Conservation (phyloP, 1,284 basidiomycete genomes). For the Cystobasidium slooffiae region DNA sequence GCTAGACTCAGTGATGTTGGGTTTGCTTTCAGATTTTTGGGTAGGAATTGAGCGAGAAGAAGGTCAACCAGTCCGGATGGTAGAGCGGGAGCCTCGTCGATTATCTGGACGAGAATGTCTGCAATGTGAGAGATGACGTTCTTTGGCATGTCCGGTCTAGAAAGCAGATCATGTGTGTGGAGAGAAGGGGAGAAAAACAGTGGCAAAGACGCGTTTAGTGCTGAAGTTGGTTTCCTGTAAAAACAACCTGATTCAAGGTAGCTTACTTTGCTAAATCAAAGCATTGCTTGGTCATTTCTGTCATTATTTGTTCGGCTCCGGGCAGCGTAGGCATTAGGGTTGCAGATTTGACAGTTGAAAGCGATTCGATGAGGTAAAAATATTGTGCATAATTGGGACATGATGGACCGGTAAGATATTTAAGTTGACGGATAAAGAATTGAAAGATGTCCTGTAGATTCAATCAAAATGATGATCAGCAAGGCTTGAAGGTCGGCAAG, state of each 20-base stretch:
- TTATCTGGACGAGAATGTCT: constrained; percentile 84
- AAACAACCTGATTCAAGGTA: background rate
- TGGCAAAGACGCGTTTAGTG: constrained; percentile 5
- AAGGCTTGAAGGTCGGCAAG: background rate
- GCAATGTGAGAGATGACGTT: constrained; percentile 86
- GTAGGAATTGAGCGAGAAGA: constrained; percentile 82
- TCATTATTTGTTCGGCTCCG: constrained; percentile 81
- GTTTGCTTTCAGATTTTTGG: constrained; percentile 63
- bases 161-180: background rate
- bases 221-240: background rate
- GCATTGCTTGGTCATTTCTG: constrained; percentile 79
- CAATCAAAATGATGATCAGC: background rate
- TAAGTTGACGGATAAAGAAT: constrained; percentile 87
- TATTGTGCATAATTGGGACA: constrained; percentile 82
- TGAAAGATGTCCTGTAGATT: constrained; percentile 80
- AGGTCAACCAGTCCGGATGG: constrained; percentile 78
- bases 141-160: constrained; percentile 74
- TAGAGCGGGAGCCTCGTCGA: constrained; percentile 80
- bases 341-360: constrained; percentile 92
- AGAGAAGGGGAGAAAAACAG: background rate
- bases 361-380: constrained; percentile 85
- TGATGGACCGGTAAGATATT: constrained; percentile 64
- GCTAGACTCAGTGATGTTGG: constrained; percentile 77
- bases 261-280: constrained; percentile 72
- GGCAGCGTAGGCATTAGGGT: constrained; percentile 91